Percentiles rank a stretch among this genome's conserved stretches.
These are phyloP conservation scores for Mycogone perniciosa DNA, from an alignment of 2,329 filamentous ascomycete genomes.

Conservation along the genomic window DNA sequence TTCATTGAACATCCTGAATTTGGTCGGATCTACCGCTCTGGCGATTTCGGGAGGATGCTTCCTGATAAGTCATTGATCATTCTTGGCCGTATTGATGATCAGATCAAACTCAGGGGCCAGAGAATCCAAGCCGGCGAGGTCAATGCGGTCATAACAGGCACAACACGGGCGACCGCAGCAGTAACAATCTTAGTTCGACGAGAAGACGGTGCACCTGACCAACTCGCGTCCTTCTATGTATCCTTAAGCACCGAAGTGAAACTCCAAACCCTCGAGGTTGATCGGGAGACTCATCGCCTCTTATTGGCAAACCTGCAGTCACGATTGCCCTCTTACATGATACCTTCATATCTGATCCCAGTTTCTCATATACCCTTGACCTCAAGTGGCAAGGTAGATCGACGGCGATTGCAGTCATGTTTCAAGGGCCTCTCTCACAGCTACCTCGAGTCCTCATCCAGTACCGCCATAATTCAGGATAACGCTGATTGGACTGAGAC, in stretches of 20 bases:
- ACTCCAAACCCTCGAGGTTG: slow-evolving; percentile 34
- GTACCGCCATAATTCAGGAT: slow-evolving; percentile 23
- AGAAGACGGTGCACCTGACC: slow-evolving; percentile 34
- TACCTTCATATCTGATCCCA: slow-evolving; percentile 68
- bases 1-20: slow-evolving; percentile 63
- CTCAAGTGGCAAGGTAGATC: slow-evolving; percentile 68
- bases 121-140: slow-evolving; percentile 75
- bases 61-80: slow-evolving; percentile 70
- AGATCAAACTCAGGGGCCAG: slow-evolving; percentile 76
- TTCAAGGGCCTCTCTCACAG: slow-evolving; percentile 42
- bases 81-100: slow-evolving; percentile 66
- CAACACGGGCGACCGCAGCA: slow-evolving; percentile 51
- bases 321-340: slow-evolving; percentile 67
- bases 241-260: slow-evolving; percentile 24
- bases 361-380: slow-evolving; percentile 65
- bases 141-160: slow-evolving; percentile 52
- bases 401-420: slow-evolving; percentile 40
- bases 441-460: slow-evolving; percentile 34
- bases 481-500: slow-evolving; percentile 42
- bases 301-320: slow-evolving; percentile 51
- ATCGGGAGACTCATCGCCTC: slow-evolving; percentile 28
- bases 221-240: slow-evolving; percentile 66
- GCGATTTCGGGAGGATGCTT: slow-evolving; percentile 75
- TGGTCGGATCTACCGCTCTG: slow-evolving; percentile 74
- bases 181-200: slow-evolving; percentile 52